phyloP scores from a whole-genome alignment of 148 eudicot species.

The Drosera capensis region DNA sequence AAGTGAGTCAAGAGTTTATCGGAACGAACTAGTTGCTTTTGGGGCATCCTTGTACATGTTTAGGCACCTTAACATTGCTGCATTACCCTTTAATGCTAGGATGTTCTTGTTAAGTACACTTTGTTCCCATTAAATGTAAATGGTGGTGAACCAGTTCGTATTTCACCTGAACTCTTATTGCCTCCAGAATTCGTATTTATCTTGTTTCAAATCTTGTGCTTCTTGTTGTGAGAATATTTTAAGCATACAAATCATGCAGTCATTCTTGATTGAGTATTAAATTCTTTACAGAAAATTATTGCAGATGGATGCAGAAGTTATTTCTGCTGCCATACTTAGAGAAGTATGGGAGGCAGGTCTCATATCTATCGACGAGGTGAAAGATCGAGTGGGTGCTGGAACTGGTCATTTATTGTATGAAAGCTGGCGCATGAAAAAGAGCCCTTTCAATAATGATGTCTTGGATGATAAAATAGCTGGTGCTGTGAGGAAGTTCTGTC shows the following conservation, averaged over 20 bases:
- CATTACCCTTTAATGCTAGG: too few species aligned
- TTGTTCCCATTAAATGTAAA: too few species aligned
- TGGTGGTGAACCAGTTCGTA: too few species aligned
- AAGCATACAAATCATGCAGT: background rate
- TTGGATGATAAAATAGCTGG: constrained; percentile 69
- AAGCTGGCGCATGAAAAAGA: constrained; percentile 59
- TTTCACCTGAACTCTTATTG: too few species aligned
- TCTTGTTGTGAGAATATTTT: background rate
- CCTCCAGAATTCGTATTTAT: too few species aligned
- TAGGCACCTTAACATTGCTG: too few species aligned
- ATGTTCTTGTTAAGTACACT: too few species aligned
- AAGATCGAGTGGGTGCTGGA: constrained; percentile 46
- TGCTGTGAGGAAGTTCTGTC: constrained; percentile 70
- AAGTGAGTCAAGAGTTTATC: too few species aligned
- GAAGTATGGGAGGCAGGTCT: constrained; percentile 75
- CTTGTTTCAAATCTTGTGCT: background rate
- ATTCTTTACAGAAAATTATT: constrained; percentile 7
- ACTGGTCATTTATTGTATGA: constrained; percentile 87
- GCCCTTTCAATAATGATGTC: constrained; percentile 45
- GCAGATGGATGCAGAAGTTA: constrained; percentile 98
- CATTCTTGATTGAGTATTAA: constrained; percentile 4
- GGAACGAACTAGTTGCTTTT: too few species aligned
- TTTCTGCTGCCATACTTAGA: constrained; percentile 79
- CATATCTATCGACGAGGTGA: constrained; percentile 49
- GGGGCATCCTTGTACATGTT: too few species aligned